Conservation (phyloP, 257 asterid species). For the Scutellaria baicalensis region DNA sequence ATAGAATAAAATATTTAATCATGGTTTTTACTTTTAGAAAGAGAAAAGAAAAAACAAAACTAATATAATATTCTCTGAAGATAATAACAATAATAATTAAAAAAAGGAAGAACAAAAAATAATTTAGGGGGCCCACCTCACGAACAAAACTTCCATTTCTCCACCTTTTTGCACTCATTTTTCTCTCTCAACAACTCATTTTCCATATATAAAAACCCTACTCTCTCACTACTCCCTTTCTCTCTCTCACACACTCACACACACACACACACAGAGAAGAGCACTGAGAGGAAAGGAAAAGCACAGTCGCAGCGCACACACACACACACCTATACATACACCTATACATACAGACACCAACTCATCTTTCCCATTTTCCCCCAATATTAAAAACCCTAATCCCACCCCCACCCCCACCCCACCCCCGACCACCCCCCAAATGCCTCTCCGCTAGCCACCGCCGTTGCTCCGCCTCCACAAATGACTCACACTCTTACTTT, state of each 20-base stretch:
- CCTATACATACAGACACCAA: constrained; percentile 15
- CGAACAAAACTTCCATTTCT: constrained; percentile 20
- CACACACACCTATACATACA: neutral
- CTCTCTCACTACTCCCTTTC: constrained; percentile 10
- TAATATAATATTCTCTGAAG: neutral
- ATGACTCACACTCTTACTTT: constrained; percentile 30
- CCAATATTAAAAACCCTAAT: constrained; percentile 26
- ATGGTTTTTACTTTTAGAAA: too few relatives aligned
- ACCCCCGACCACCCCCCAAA: constrained; percentile 21
- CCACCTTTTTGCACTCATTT: constrained; percentile 8
- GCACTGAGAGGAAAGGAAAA: neutral
- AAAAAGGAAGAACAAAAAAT: neutral
- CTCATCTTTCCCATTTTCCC: constrained; percentile 27
- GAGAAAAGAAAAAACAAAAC: too few relatives aligned
- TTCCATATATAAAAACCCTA: constrained; percentile 41
- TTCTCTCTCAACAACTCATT: constrained; percentile 33
- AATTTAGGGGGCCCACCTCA: constrained; percentile 18
- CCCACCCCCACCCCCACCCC: neutral
- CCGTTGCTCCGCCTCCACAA: constrained; percentile 16
- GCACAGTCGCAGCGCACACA: constrained; percentile 18
- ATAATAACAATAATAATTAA: neutral
- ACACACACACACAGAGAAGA: neutral
- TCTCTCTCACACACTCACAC: constrained; percentile 8
- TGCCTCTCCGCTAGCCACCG: constrained; percentile 42
- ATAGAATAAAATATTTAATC: too few relatives aligned